Conservation (phyloP, 192 early-diverging fungal species). For the Geosiphon pyriformis region DNA sequence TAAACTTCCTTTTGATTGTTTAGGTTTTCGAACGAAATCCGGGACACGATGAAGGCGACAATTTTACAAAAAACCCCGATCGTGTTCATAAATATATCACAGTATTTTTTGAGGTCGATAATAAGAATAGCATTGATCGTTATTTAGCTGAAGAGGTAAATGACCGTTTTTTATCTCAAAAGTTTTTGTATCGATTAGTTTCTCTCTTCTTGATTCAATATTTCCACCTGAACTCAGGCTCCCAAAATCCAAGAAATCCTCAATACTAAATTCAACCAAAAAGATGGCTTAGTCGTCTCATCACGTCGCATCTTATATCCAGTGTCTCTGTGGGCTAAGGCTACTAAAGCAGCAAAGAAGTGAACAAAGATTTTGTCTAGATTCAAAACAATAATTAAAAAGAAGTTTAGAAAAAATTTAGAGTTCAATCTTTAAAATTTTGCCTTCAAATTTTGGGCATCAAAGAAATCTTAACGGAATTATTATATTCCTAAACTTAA, state of each 20-base stretch:
- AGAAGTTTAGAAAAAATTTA: too few species aligned
- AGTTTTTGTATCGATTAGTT: neutral
- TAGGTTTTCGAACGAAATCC: constrained; percentile 8
- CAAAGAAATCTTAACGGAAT: too few species aligned
- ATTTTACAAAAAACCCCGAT: neutral
- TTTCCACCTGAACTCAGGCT: neutral
- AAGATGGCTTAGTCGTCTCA: constrained; percentile 9
- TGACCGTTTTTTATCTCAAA: neutral
- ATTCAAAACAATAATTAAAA: too few species aligned
- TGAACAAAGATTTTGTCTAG: too few species aligned
- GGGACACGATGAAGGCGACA: neutral
- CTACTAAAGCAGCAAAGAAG: neutral
- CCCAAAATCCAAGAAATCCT: constrained; percentile 14
- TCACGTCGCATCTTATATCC: constrained; percentile 9
- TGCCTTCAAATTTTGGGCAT: too few species aligned
- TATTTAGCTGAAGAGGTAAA: constrained; percentile 14
- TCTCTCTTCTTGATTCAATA: neutral
- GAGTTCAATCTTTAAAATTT: too few species aligned
- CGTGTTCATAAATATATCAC: constrained; percentile 13
- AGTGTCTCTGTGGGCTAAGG: constrained; percentile 12
- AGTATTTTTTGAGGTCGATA: constrained; percentile 11
- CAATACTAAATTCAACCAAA: constrained; percentile 18
- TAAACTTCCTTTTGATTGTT: too few species aligned
- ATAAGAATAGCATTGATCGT: constrained; percentile 5
- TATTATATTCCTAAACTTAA: too few species aligned